These are phyloP conservation scores for Nicotiana noctiflora DNA, from an alignment of 257 asterid species.

Conservation along the genomic window DNA sequence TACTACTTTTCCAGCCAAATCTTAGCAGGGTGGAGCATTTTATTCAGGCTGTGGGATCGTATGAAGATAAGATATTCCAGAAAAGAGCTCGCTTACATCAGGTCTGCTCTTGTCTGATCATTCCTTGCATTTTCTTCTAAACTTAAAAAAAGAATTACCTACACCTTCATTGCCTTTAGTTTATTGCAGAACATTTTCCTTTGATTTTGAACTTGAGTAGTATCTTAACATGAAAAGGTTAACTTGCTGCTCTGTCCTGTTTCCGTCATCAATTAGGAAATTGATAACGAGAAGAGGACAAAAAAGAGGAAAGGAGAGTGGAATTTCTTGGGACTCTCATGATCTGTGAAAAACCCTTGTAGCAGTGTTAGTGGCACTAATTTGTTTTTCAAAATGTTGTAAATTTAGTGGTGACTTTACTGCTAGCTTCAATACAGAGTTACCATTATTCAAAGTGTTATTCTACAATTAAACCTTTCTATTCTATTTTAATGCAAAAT, in stretches of 20 bases:
- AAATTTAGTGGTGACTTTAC: neutral
- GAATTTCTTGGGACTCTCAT: neutral
- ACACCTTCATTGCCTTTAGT: neutral
- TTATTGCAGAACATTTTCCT: neutral
- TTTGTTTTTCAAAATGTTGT: neutral
- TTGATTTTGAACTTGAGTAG: neutral
- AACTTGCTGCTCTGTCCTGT: neutral
- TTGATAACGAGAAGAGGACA: neutral
- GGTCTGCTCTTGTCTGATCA: slow-evolving; percentile 29
- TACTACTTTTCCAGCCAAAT: slow-evolving; percentile 53
- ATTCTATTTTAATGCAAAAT: neutral
- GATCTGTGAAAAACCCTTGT: neutral
- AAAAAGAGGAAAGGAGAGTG: neutral
- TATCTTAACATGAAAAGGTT: neutral
- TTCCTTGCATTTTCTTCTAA: neutral
- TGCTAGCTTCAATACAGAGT: neutral
- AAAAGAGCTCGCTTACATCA: slow-evolving; percentile 87
- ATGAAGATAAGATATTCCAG: slow-evolving; percentile 83
- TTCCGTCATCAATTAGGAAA: neutral
- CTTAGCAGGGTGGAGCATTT: slow-evolving; percentile 77
- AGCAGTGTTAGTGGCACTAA: neutral
- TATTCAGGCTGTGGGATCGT: slow-evolving; percentile 93
- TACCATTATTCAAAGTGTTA: neutral
- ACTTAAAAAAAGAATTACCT: neutral
- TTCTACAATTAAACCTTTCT: neutral